Evolutionary conservation across 2,329 filamentous ascomycete genomes (phyloP).

Genomic region (Hymenotorrendiella dingleyae): DNA sequence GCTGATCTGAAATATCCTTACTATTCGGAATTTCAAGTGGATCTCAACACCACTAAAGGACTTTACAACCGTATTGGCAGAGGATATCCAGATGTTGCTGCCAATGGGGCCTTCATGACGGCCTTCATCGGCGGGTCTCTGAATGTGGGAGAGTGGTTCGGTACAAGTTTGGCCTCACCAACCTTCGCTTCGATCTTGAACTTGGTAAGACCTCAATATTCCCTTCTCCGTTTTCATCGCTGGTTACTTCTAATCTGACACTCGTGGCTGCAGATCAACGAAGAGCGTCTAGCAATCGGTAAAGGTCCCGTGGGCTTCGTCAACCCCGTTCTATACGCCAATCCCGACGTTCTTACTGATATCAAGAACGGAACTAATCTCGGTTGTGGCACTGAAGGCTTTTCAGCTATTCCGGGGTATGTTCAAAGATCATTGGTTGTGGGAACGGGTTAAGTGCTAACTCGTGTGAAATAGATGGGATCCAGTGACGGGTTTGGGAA

Average conservation of each 20-base stretch:
- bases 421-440: too few relatives aligned
- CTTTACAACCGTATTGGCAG: too few relatives aligned
- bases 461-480: too few relatives aligned
- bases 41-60: too few relatives aligned
- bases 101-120: slow-evolving; percentile 39
- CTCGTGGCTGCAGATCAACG: too few relatives aligned
- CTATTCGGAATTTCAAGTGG: too few relatives aligned
- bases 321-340: slow-evolving; percentile 31
- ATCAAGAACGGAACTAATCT: slow-evolving; percentile 28
- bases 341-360: slow-evolving; percentile 28
- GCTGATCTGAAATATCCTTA: too few relatives aligned
- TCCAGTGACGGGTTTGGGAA: too few relatives aligned
- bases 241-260: too few relatives aligned
- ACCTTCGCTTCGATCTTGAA: slow-evolving; percentile 37
- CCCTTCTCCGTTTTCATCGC: too few relatives aligned
- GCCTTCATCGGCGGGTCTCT: slow-evolving; percentile 39
- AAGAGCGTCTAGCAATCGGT: slow-evolving; percentile 31
- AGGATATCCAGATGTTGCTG: slow-evolving; percentile 43
- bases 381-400: slow-evolving; percentile 31
- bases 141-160: slow-evolving; percentile 32
- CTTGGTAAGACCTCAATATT: slow-evolving; percentile 22
- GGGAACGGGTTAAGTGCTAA: too few relatives aligned
- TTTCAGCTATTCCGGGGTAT: slow-evolving; percentile 27
- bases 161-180: slow-evolving; percentile 42
- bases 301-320: slow-evolving; percentile 35